Evolutionary conservation across 805 yeast genomes (phyloP), one percentile per base, ranked within the genome.

Genomic region (Kuraishia floccosa): DNA sequence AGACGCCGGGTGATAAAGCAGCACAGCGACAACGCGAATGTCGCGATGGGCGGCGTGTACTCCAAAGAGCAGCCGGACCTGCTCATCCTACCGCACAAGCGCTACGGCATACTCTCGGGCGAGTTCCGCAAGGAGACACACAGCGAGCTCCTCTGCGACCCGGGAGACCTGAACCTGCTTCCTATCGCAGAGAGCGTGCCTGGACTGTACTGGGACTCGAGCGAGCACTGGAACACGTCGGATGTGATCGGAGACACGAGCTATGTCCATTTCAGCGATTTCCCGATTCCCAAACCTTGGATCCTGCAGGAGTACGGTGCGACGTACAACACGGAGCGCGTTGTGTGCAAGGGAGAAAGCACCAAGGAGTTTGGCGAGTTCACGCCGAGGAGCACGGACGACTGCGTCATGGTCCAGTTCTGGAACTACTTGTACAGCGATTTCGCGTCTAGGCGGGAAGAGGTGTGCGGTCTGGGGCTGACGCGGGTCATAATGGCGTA

Each of bases 261-360:
- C 41, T 55, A 72, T 32, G 46, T 75, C 18, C 86, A 78, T 46
- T 78, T 70, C 47, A 69, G 79, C 3, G 86, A 78, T 43, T 62
- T 65, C 22, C 85, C 85, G 5, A 49, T 76, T 5, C 72, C 76
- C 0, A 76, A 78, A 43, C 85, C 84, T 4, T 76, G 85, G 85
- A 44, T 64, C 34, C 37, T 30, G n/a, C 25, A 20, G 6, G 39
- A 44, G n/a, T n/a, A n/a, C 27, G 33, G 34, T 2, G 32, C 44
- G 14, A 35, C 43, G 27, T 11, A 35, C 8, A 13, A 25, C 6
- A 13, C 29, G 11, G 28, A 32, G 20, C 27, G n/a, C n/a, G n/a
- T n/a, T n/a, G n/a, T n/a, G n/a, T n/a, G n/a, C n/a, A n/a, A n/a
- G n/a, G n/a, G n/a, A n/a, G n/a, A n/a, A n/a, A n/a, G n/a, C n/a